A percentile compares a stretch with the other conserved stretches of the same genome.
These are phyloP conservation scores for Arachis stenosperma DNA, from an alignment of 306 rosid species.

Conservation along the genomic window DNA sequence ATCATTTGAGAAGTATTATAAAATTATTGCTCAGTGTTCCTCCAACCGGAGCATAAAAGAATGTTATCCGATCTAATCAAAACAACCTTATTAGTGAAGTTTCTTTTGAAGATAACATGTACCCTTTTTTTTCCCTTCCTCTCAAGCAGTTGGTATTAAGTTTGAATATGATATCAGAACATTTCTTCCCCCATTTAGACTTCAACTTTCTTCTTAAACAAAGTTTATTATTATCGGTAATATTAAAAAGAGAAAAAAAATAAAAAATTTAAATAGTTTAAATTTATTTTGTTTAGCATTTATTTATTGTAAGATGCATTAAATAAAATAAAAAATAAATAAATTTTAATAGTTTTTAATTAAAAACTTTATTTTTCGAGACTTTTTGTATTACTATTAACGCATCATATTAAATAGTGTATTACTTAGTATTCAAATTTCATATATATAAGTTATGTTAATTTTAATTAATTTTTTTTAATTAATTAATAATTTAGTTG, in stretches of 20 bases:
- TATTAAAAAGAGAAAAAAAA: too few species aligned
- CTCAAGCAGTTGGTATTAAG: not conserved
- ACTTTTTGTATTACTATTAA: too few species aligned
- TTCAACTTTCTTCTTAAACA: constrained; percentile 3
- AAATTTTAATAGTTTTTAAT: too few species aligned
- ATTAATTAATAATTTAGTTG: constrained; percentile 2
- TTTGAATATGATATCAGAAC: constrained; percentile 12
- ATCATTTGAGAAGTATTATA: not conserved
- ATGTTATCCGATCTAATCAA: not conserved
- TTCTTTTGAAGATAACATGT: not conserved
- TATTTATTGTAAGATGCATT: too few species aligned
- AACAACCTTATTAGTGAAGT: constrained; percentile 4
- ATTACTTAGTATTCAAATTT: not conserved
- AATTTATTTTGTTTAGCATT: too few species aligned
- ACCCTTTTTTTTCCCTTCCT: not conserved
- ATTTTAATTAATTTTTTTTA: not conserved
- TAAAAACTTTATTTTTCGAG: too few species aligned
- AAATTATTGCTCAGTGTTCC: constrained; percentile 6
- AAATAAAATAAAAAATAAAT: too few species aligned
- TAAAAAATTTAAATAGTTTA: too few species aligned
- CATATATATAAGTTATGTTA: constrained; percentile 9
- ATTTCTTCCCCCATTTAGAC: constrained; percentile 1
- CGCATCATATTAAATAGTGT: too few species aligned
- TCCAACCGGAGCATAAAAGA: constrained; percentile 18
- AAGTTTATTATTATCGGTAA: not conserved